Base-by-base conservation (phyloP, 305 asterid genomes). In the Ilex paraguariensis region DNA sequence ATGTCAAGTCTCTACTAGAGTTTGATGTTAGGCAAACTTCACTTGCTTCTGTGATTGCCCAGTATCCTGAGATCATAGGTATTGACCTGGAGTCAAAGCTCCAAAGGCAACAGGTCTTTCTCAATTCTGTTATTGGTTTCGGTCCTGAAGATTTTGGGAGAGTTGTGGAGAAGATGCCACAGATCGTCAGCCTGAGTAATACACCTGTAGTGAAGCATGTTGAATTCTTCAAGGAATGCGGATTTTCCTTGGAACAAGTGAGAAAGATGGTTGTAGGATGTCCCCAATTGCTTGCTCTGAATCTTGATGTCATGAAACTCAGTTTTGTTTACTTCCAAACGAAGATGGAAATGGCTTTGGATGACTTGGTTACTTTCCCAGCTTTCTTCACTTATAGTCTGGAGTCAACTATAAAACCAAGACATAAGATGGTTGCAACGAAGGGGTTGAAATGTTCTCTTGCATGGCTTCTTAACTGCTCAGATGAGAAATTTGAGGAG, bases 361-460 rank as follows among this genome's bases (percentile, higher is more conserved):
- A 93, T 54, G 99, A 90, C 75, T 77, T 93, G 79, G 97, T 86
- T 21, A 62, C 61, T 65, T 93, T 93, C 75, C 99, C 99, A 5
- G 95, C 95, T 36, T 90, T 78, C 77, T 93, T 93, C 83, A 90
- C 99, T 48, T 93, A 87, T 56, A 80, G 95, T 62, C 87, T 93
- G 3, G 99, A 86, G 63, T 84, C 97, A 13, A 84, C 92, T 5
- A 63, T 90, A 59, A 90, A 76, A 69, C 97, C 95, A 45, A 83
- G 99, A 52, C 92, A 87, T 61, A 66, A 60, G 76, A 80, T 73
- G 85, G 72, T 93, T 61, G 77, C 65, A 11, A 64, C 70, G 32
- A 93, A 83, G 72, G 94, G 91, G 30, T 70, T 91, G 65, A 81
- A 77, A 57, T 87, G 96, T 63, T 93, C 99, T 56, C 93, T 93